A percentile compares a stretch with the other conserved stretches of the same genome.
These are phyloP conservation scores for Limnanthes douglasii DNA, from an alignment of 345 rosid species.

Conservation along the genomic window DNA sequence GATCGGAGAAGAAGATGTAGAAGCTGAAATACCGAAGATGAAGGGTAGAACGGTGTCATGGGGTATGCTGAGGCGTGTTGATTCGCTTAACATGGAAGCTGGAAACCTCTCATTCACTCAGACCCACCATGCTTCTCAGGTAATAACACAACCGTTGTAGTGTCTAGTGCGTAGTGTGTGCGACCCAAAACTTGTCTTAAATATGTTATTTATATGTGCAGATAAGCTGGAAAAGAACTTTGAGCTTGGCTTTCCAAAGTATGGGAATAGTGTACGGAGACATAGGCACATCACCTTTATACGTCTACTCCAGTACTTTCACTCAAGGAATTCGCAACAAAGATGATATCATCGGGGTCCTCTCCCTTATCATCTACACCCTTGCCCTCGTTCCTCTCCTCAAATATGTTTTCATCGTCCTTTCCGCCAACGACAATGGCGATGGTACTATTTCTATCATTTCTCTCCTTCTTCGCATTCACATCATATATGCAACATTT, in stretches of 20 bases:
- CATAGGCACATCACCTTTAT: slow-evolving; percentile 71
- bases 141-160: background rate
- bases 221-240: slow-evolving; percentile 32
- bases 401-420: slow-evolving; percentile 59
- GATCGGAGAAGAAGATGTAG: too few species aligned
- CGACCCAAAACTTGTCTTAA: background rate
- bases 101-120: slow-evolving; percentile 24
- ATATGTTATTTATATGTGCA: background rate
- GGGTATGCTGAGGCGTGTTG: slow-evolving; percentile 51
- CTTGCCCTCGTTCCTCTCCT: slow-evolving; percentile 31
- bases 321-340: slow-evolving; percentile 17
- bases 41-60: too few species aligned
- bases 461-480: background rate
- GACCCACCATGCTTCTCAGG: slow-evolving; percentile 14
- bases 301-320: slow-evolving; percentile 49
- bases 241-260: slow-evolving; percentile 61
- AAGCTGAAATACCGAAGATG: too few species aligned
- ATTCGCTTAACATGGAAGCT: slow-evolving; percentile 65
- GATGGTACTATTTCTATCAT: slow-evolving; percentile 27
- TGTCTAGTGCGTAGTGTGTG: slow-evolving; percentile 1
- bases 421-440: slow-evolving; percentile 69
- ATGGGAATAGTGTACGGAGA: slow-evolving; percentile 68
- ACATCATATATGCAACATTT: background rate
- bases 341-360: slow-evolving; percentile 42
- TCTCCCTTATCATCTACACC: slow-evolving; percentile 64